phyloP scores from a whole-genome alignment of 805 yeast species.

The Zygosaccharomyces siamensis region DNA sequence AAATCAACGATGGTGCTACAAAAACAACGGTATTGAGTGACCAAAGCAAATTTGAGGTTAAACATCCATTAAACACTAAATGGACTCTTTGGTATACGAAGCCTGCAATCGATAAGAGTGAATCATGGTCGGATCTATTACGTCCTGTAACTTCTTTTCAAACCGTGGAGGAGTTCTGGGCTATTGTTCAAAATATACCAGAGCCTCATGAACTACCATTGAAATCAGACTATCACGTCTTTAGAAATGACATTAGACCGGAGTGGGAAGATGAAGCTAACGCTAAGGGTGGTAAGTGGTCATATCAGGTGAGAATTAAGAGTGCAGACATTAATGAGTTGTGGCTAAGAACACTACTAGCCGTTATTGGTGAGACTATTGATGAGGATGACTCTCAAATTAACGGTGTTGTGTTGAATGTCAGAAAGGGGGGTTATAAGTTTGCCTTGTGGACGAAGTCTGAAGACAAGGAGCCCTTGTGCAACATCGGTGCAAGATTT shows the following conservation, averaged over 20 bases:
- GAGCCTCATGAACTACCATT: conserved; percentile 85
- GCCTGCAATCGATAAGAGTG: conserved; percentile 73
- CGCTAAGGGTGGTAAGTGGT: conserved; percentile 92
- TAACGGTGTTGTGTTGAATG: conserved; percentile 88
- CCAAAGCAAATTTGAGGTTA: conserved; percentile 33
- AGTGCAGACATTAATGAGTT: conserved; percentile 70
- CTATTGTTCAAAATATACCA: conserved; percentile 89
- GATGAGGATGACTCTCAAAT: conserved; percentile 81
- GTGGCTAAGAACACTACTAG: conserved; percentile 85
- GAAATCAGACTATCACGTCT: conserved; percentile 91
- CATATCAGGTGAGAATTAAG: conserved; percentile 65
- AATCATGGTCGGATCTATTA: conserved; percentile 87
- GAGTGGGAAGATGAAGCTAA: conserved; percentile 97
- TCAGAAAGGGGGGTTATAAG: conserved; percentile 76
- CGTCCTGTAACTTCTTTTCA: conserved; percentile 88
- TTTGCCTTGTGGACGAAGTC: conserved; percentile 93
- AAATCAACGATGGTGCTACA: conserved; percentile 22
- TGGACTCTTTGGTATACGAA: conserved; percentile 99
- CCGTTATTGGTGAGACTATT: conserved; percentile 92
- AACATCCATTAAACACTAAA: conserved; percentile 81
- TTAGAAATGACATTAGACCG: conserved; percentile 90
- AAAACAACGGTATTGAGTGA: conserved; percentile 31
- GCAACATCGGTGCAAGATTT: conserved; percentile 78
- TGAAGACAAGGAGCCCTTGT: conserved; percentile 57
- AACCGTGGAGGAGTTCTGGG: conserved; percentile 99